Evolutionary conservation across 1,284 basidiomycete species (phyloP), one percentile per base, ranked within the genome.

Genomic region (Sphagnurus paluster): DNA sequence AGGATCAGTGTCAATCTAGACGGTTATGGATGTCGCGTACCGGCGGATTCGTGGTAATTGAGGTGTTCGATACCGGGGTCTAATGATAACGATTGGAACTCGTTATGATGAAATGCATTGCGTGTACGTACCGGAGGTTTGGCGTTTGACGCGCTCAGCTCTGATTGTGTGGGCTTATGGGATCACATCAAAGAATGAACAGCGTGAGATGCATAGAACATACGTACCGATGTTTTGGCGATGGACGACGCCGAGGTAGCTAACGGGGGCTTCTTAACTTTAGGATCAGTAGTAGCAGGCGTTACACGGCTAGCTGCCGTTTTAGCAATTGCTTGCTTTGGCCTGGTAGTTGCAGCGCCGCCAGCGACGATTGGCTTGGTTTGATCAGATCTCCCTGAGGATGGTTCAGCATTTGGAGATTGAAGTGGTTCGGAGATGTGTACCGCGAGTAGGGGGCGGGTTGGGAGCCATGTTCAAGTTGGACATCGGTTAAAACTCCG

Each of bases 401-500:
- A 54, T 41, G 26, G 42, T 54, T 64, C 44, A 62, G 57, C 48
- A 56, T 42, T 41, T 29, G 38, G 33, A 38, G 38, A 19, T 42
- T 36, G 46, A 35, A 38, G 38, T 33, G 16, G 37, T 37, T 39
- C 23, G 33, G 38, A 23, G 17, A 37, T 48, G 49, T 45, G 53
- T 62, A 66, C 64, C 64, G 46, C 63, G 64, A 44, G 56, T 52
- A 25, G 54, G 24, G n/a, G 38, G 33, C 41, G 36, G 34, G 19
- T 42, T 21, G 11, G 33, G 13, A 30, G 45, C 48, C 19, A 40
- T 28, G 35, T 38, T 16, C 17, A 42, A 39, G 32, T 44, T 37
- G 9, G 44, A 44, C 14, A 33, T 19, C 17, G 39, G 21, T 56
- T 56, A 25, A 50, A 57, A 56, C 54, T 56, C 56, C 56, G 56